A percentile compares a stretch with the other conserved stretches of the same genome.
Evolutionary conservation across 2,329 filamentous ascomycete species (phyloP).

Genomic region (Verticillium alfalfae): DNA sequence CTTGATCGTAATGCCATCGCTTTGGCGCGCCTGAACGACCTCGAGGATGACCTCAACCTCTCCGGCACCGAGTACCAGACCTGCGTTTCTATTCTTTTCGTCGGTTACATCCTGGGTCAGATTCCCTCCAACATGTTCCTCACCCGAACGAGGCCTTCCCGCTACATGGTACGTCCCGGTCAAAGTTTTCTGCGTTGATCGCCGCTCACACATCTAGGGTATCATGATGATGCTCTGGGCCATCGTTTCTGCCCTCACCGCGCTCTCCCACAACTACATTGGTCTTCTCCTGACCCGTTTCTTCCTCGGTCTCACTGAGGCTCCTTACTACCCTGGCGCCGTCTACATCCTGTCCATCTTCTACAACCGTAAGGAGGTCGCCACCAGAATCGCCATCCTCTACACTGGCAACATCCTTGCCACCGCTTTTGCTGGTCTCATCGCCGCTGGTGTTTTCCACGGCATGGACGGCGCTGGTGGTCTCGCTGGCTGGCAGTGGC

Average conservation of each 20-base stretch:
- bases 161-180: slow-evolving; percentile 8
- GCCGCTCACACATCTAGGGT: neutral
- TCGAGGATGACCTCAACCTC: slow-evolving; percentile 15
- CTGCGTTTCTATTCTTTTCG: slow-evolving; percentile 27
- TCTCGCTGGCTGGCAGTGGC: slow-evolving; percentile 34
- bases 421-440: slow-evolving; percentile 62
- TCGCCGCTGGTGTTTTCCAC: slow-evolving; percentile 56
- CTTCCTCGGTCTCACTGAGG: slow-evolving; percentile 28
- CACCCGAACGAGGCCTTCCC: slow-evolving; percentile 9
- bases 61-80: slow-evolving; percentile 22
- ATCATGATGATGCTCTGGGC: slow-evolving; percentile 14
- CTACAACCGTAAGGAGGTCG: slow-evolving; percentile 63
- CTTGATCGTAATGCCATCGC: slow-evolving; percentile 13
- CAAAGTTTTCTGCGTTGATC: neutral
- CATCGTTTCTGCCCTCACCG: slow-evolving; percentile 17
- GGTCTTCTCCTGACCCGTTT: slow-evolving; percentile 26
- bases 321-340: slow-evolving; percentile 14
- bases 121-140: slow-evolving; percentile 13
- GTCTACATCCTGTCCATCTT: slow-evolving; percentile 53
- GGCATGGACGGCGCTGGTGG: slow-evolving; percentile 40
- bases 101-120: slow-evolving; percentile 17
- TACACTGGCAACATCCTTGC: slow-evolving; percentile 59
- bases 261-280: slow-evolving; percentile 24
- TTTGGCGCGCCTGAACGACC: slow-evolving; percentile 13
- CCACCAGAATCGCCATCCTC: slow-evolving; percentile 53